Evolutionary conservation across 805 yeast genomes (phyloP), one percentile per base, ranked within the genome.

Genomic region (Cyberlindnera sargentensis): DNA sequence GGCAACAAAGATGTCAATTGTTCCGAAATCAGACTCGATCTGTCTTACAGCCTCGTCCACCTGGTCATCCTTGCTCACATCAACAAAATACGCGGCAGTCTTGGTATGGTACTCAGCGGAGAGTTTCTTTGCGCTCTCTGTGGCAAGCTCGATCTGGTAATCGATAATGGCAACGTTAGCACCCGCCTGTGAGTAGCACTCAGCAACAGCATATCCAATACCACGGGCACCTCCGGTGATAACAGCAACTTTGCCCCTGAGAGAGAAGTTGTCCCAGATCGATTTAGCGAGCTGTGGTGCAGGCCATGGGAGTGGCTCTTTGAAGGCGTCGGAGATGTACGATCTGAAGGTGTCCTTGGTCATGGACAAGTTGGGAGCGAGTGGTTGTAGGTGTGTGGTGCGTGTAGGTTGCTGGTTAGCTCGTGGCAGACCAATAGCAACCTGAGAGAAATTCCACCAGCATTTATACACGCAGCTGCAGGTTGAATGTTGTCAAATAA

Each of bases 151-250:
- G 34, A 53, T 47, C 28, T 52, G 62, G 28, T 55, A 54, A 33
- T 60, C 61, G n/a, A 56, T 42, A 39, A 64, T 52, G 7, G 86
- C 86, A 31, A 88, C 76, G 49, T 83, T 83, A 8, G 95, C 95
- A 41, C 95, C 95, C 4, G 91, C 91, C 65, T 85, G 91, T 40
- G 89, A 84, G 56, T 71, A 85, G 3, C 88, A 90, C 61, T 79
- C 84, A 36, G 95, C 95, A 31, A 84, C 84, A 4, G 85, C 86
- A 53, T 63, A 75, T 11, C 95, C 95, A 51, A 87, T 86, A 31
- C 95, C 95, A 37, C 83, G 72, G 15, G 90, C 80, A 9, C 87
- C 84, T 37, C 95, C 95, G n/a, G 95, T 84, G 46, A 87, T 76
- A 4, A 85, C 78, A 27, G 95, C 93, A 10, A 81, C 82, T 64